These are phyloP conservation scores for Cercospora citrullina DNA, from an alignment of 2,329 filamentous ascomycete genomes.

Conservation along the genomic window DNA sequence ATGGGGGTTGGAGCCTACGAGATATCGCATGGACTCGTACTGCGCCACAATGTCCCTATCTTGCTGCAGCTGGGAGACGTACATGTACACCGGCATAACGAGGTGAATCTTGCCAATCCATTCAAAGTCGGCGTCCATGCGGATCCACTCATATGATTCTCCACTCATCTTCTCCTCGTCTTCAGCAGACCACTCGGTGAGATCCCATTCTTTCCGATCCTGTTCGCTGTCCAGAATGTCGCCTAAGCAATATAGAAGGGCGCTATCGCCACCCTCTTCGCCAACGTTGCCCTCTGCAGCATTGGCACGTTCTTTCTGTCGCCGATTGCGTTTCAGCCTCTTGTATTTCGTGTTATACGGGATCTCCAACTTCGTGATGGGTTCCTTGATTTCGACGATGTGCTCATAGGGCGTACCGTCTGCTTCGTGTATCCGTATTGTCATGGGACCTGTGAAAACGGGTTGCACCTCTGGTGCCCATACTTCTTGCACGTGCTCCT, in stretches of 20 bases:
- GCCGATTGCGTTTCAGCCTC: constrained; percentile 82
- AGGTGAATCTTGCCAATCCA: constrained; percentile 87
- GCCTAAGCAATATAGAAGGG: constrained; percentile 85
- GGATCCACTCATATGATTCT: constrained; percentile 98
- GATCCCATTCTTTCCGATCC: constrained; percentile 78
- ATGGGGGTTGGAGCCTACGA: constrained; percentile 57
- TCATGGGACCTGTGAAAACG: constrained; percentile 96
- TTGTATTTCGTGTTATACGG: constrained; percentile 99
- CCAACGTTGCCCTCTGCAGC: constrained; percentile 62
- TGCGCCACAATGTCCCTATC: constrained; percentile 95
- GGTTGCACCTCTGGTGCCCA: constrained; percentile 60
- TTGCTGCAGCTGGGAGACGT: constrained; percentile 93
- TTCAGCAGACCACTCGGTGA: constrained; percentile 86
- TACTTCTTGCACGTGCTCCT: constrained; percentile 73
- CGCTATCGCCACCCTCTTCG: constrained; percentile 62
- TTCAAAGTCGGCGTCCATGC: constrained; percentile 96
- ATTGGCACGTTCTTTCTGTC: constrained; percentile 73
- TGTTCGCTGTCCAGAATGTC: constrained; percentile 83
- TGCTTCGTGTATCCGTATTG: constrained; percentile 94
- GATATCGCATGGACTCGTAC: constrained; percentile 50
- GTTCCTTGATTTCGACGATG: constrained; percentile 91
- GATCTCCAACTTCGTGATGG: constrained; percentile 82
- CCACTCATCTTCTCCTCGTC: constrained; percentile 90
- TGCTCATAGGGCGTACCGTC: constrained; percentile 98
- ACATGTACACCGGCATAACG: constrained; percentile 94